Percentiles rank a stretch among this genome's conserved stretches.
Evolutionary conservation across 2,329 filamentous ascomycete species (phyloP).

Genomic region (Orbilia javanica): DNA sequence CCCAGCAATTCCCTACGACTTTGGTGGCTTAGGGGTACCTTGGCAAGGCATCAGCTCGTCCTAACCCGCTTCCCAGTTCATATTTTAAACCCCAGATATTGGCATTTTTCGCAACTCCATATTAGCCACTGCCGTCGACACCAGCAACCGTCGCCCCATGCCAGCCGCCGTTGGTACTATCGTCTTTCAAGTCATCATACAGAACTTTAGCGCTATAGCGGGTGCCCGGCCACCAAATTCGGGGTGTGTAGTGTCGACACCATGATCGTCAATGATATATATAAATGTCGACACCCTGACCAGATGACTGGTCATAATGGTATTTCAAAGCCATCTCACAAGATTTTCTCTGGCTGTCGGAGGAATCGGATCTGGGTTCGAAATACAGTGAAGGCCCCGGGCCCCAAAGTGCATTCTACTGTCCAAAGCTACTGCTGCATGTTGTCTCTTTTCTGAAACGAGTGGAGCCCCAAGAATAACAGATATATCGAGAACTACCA

Average conservation of each 20-base stretch:
- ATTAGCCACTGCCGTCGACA: slow-evolving; percentile 9
- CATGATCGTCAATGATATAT: slow-evolving; percentile 6
- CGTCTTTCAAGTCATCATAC: background rate
- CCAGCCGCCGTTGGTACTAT: background rate
- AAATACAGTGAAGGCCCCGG: slow-evolving; percentile 36
- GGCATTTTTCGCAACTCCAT: slow-evolving; percentile 35
- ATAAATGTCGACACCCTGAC: slow-evolving; percentile 33
- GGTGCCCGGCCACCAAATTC: slow-evolving; percentile 25
- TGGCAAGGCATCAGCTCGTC: slow-evolving; percentile 4
- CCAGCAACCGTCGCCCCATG: slow-evolving; percentile 31
- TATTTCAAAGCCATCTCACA: background rate
- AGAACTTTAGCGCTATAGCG: too few species aligned
- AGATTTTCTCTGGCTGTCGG: background rate
- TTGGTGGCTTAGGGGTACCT: slow-evolving; percentile 9
- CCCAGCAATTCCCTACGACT: background rate
- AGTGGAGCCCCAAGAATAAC: background rate
- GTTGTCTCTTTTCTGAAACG: background rate
- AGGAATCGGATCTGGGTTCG: background rate
- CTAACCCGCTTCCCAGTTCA: slow-evolving; percentile 21
- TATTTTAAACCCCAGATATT: slow-evolving; percentile 32
- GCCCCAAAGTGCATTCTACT: slow-evolving; percentile 1
- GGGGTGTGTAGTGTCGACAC: background rate
- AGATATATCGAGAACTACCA: background rate
- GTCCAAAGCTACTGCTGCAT: background rate
- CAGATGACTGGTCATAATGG: slow-evolving; percentile 15